Evolutionary conservation across 306 rosid genomes (phyloP), one percentile per base, ranked within the genome.

Genomic region (Psophocarpus tetragonolobus): DNA sequence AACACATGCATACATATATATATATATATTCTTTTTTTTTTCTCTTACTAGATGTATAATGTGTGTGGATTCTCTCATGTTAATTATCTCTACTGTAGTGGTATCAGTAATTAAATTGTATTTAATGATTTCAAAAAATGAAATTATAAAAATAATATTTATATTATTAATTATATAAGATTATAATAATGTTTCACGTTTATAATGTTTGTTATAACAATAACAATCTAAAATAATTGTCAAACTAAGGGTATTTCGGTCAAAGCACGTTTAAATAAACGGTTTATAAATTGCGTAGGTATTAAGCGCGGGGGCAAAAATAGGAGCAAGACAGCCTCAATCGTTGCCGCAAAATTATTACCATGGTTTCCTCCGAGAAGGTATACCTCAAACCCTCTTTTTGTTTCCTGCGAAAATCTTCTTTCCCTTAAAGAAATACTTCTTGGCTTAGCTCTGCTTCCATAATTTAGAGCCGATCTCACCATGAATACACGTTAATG

Each of bases 351-450:
- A 4, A 48, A 48, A 48, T 36, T 14, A 10, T 50, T 9, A 42
- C 11, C 8, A 83, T 83, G 83, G 76, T 20, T 57, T 42, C 76
- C 61, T 33, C 83, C 17, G 29, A 8, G 23, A 78, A 73, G 83
- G 86, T 83, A 72, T 58, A 74, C 38, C 62, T 67, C 65, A 0
- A 7, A 12, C 38, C 51, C 15, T 42, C 44, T 15, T 39, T 13
- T 64, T 39, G 4, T 73, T 68, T 66, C 42, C 13, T 18, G 4
- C 29, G 0, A 27, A 5, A 57, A 12, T 4, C 17, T 18, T 61
- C 10, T 54, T 38, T 13, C 3, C 3, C n/a, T 17, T 35, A 54
- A 20, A 29, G 10, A 54, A 54, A 9, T 38, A 14, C 0, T 73
- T 42, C 21, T 12, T 74, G 13, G 13, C 30, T 32, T 13, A 53